These are phyloP conservation scores for Colletotrichum cereale DNA, from an alignment of 2,329 filamentous ascomycete genomes.

Conservation along the genomic window DNA sequence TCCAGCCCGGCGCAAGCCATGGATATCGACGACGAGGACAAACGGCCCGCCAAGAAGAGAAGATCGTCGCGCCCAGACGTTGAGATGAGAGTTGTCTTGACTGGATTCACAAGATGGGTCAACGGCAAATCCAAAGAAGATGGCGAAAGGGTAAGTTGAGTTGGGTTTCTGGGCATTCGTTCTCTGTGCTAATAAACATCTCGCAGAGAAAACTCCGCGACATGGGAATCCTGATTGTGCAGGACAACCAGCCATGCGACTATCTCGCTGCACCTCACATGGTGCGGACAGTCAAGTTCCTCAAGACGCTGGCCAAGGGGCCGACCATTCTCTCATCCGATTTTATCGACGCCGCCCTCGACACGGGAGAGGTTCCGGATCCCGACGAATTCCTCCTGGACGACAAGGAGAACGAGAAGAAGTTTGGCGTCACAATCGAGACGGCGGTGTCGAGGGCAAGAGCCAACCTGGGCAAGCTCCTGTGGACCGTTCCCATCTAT, in stretches of 20 bases:
- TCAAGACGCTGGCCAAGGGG: conserved; percentile 85
- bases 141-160: conserved; percentile 77
- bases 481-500: conserved; percentile 83
- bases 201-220: conserved; percentile 81
- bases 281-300: conserved; percentile 93
- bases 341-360: conserved; percentile 84
- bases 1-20: conserved; percentile 38
- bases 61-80: conserved; percentile 75
- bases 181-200: conserved; percentile 42
- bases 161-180: conserved; percentile 10
- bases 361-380: conserved; percentile 73
- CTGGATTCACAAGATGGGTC: conserved; percentile 87
- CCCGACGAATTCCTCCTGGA: conserved; percentile 75
- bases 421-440: conserved; percentile 76
- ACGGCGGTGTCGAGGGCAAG: conserved; percentile 78
- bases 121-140: conserved; percentile 80
- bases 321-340: conserved; percentile 81
- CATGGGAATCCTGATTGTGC: conserved; percentile 84
- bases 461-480: conserved; percentile 80
- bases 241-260: conserved; percentile 81
- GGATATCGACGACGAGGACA: conserved; percentile 57
- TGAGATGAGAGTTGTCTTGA: conserved; percentile 82
- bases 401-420: conserved; percentile 80
- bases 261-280: conserved; percentile 90
- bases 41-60: conserved; percentile 70